Evolutionary conservation across 1,139 yeast genomes (phyloP), one percentile per base, ranked within the genome.

Genomic region (Candida tunisiensis): DNA sequence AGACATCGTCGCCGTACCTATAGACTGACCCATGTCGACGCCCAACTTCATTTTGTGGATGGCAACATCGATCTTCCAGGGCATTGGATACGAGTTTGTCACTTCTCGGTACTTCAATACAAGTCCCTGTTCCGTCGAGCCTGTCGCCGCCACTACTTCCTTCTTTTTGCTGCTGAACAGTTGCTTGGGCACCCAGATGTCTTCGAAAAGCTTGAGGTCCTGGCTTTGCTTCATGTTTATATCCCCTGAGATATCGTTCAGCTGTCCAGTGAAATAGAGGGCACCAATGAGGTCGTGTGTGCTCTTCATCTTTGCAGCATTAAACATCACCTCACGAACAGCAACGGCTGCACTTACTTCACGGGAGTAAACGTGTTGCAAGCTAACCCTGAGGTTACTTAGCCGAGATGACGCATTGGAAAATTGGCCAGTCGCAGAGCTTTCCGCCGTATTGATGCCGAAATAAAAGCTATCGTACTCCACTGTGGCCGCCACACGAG

Each of bases 351-450:
- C 93, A 58, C 93, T 80, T 0, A 77, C 67, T 38, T 82, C 93
- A 34, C 93, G 66, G 0, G 96, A 85, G 44, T 82, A 88, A 11
- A 80, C 70, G 48, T 88, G 98, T 42, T 83, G 94, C 22, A 88
- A 55, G 1, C 85, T 72, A 0, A 88, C 77, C 16, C 11, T 20
- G 15, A 20, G 11, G 22, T 20, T 20, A 4, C 14, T 8, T 3
- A 20, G 15, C 22, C 11, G 14, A 3, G 22, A 7, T 13, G n/a
- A 10, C 15, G 11, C 16, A 6, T n/a, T 10, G 10, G 8, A 7
- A 80, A 50, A 3, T 68, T 59, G 13, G 62, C 60, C 17, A 75
- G 39, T 16, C 64, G 58, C 3, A 69, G 42, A 1, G 65, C 48
- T 46, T 4, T 59, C 59, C 17, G 68, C 33, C 0, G 85, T 64